Base-by-base conservation (phyloP, 495 filamentous ascomycete genomes). In the Tuber umbilicatum region DNA sequence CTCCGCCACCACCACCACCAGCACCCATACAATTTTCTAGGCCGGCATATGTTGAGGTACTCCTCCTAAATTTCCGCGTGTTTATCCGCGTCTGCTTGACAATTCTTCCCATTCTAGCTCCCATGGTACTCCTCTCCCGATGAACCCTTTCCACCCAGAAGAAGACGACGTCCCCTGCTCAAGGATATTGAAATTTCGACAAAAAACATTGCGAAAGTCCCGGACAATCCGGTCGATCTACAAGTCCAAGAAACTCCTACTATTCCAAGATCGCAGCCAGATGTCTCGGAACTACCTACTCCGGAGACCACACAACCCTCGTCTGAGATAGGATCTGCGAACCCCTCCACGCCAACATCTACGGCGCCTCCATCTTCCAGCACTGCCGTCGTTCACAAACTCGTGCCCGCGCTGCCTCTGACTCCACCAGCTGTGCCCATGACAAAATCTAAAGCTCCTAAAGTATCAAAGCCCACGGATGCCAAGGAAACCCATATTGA, bases 101-200 rank as follows among this genome's bases (percentile, higher is more conserved):
- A 43, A n/a, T 68, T 68, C 14, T 73, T 42, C 16, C 41, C 67
- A 47, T n/a, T 76, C 55, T 73, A 76, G 77, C 73, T 82, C 16
- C 80, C 80, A 75, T 82, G 80, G 80, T 74, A 75, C 37, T 82
- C 80, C 55, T 80, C 77, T 5, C 80, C 80, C 7, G 69, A 78
- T 27, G 73, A 75, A 69, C 67, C 77, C 35, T 82, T 82, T 60
- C 80, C 77, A n/a, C 67, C 55, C 21, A 71, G 76, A 35, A 79
- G 70, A 39, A 70, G 76, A 38, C 75, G 77, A 31, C 76, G 55
- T 35, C 55, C 55, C 19, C 3, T 64, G 4, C 55, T 35, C 55
- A 35, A 35, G 14, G 14, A 35, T 17, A 16, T 7, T 16, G 55
- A 64, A 19, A 17, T n/a, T 35, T 35, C 27, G 31, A 64, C 27